Evolutionary conservation across 352 stramenopile species (phyloP), one percentile per base, ranked within the genome.

Genomic region (Phytophthora podocarpi): DNA sequence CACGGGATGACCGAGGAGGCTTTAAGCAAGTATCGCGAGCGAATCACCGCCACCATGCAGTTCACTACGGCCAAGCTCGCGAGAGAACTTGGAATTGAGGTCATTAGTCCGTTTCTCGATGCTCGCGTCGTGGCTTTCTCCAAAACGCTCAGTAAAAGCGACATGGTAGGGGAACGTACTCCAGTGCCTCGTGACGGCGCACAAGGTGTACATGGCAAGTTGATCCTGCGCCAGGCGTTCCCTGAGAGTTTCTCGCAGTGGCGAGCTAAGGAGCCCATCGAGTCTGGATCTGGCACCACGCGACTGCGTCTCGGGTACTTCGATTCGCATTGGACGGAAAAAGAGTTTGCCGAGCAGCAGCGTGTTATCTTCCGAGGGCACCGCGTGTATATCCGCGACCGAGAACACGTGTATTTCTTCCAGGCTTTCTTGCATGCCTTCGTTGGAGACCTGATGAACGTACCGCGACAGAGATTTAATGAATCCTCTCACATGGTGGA

Each of bases 201-300:
- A 1, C 75, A 70, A 32, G 70, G 67, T 8, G 24, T 74, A 3
- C 73, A 88, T 27, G 90, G 90, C 8, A 97, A 97, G 58, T 65
- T 96, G 15, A 71, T 96, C 13, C 64, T 97, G 20, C 80, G 90
- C 15, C 85, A 96, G 34, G 89, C 88, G 9, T 97, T 94, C 50
- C 87, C 87, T 12, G 87, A 95, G 45, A 82, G 75, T 13, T 88
- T 80, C 23, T 90, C 84, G 3, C 88, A 93, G 39, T 97, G 90
- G 90, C 85, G 90, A 4, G 56, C 73, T 8, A 97, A 97, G 56
- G 76, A 96, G 67, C 90, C 90, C 1, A 97, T 97, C 49, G 90
- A 97, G 45, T 63, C 89, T 41, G 90, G 90, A 34, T 71, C 78
- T 1, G 90, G 90, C 4, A 91, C 82, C 16, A 96, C 87, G 0